Base-by-base conservation (phyloP, 768 basidiomycete species). In the Panellus pusillus region DNA sequence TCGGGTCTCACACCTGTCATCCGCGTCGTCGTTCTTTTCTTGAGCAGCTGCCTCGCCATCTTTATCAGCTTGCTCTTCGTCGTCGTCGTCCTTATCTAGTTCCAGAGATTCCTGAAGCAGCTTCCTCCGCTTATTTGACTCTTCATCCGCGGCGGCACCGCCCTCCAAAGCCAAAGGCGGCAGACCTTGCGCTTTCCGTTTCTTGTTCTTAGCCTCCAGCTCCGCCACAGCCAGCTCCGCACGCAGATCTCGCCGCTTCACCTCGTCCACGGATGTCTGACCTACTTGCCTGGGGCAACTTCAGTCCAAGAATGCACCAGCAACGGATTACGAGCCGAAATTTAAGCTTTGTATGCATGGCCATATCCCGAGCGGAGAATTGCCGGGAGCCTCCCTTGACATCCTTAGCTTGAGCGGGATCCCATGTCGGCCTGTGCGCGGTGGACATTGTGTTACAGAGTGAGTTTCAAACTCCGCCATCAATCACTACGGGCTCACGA, bases 351-450 rank as follows among this genome's bases (percentile, higher is more conserved):
- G 96, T 99, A 69, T 98, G 91, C 2, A 92, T 79, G 6, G 96
- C 92, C 82, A 98, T 89, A 68, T 97, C 93, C 57, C 91, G 83
- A 65, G 91, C 88, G 5, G 93, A 96, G 74, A 87, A 93, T 66
- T 96, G 93, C 54, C 92, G 84, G 47, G 93, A 94, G 53, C 92
- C 93, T 4, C 90, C 89, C 68, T 91, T 93, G 57, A 93, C 86
- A 72, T 97, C 93, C 63, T 85, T 84, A 31, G 91, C 96, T 71
- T 95, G 91, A 0, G 95, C 94, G 2, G 96, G 96, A 61, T 95
- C 91, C 95, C 95, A 98, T 83, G 92, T 95, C 63, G 92, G 92
- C 73, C 92, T 84, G 70, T 94, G 92, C 4, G 91, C 91, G 75
- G 90, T 93, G 48, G 91, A 93, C 91, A 92, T 91, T 53, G 60